These are phyloP conservation scores for Neofusicoccum umdonicola DNA, from an alignment of 2,329 filamentous ascomycete species.

Conservation along the genomic window DNA sequence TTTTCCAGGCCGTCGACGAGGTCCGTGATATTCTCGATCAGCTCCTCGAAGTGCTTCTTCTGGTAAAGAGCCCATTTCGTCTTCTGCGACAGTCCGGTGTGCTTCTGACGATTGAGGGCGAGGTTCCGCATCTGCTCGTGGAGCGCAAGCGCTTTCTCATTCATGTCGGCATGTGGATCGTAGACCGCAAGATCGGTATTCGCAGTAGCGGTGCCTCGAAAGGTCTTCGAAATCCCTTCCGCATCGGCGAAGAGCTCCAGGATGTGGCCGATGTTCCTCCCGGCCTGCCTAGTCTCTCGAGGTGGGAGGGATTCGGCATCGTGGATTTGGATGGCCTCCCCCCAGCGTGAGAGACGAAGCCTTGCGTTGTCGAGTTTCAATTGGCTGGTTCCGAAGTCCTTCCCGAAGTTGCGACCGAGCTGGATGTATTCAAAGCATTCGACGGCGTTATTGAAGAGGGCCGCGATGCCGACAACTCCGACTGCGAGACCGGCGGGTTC, in stretches of 20 bases:
- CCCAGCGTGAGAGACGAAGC: not conserved
- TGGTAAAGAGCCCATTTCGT: constrained; percentile 2
- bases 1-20: not conserved
- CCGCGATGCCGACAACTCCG: not conserved
- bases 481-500: not conserved
- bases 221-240: not conserved
- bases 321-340: not conserved
- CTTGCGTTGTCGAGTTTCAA: not conserved
- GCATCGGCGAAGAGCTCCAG: not conserved
- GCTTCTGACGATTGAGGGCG: not conserved
- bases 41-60: not conserved
- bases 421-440: not conserved
- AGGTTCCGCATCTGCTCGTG: not conserved
- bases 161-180: not conserved
- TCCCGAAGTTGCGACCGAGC: not conserved
- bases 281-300: not conserved
- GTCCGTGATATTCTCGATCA: not conserved
- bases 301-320: not conserved
- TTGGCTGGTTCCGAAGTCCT: not conserved
- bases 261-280: not conserved
- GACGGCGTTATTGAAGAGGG: constrained; percentile 1
- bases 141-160: not conserved
- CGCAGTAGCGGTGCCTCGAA: not conserved
- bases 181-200: not conserved
- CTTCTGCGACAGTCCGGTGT: not conserved